Evolutionary conservation across 805 yeast genomes (phyloP).

Genomic region (Hanseniaspora mollemarum): DNA sequence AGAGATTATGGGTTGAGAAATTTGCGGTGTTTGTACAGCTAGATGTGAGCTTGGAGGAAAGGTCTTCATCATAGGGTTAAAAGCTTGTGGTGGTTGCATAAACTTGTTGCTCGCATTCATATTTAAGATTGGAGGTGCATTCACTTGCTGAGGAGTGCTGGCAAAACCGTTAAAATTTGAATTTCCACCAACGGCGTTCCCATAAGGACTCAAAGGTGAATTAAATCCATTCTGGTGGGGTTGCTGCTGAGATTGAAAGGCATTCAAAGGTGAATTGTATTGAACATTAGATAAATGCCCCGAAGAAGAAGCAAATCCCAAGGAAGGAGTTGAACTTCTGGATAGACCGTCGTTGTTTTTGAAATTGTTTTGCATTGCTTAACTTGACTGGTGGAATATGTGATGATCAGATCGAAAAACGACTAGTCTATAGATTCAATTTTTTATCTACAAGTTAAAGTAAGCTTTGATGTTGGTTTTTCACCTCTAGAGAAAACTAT

Average conservation of each 20-base stretch:
- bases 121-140: not conserved
- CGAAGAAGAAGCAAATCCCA: constrained; percentile 15
- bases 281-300: constrained; percentile 5
- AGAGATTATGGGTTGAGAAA: constrained; percentile 12
- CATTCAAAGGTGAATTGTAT: not conserved
- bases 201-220: not conserved
- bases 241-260: not conserved
- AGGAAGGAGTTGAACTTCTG: constrained; percentile 8
- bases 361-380: not conserved
- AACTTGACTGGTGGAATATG: not conserved
- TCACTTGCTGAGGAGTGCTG: not conserved
- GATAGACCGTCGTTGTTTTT: constrained; percentile 4
- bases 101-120: not conserved
- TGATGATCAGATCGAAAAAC: constrained; percentile 6
- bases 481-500: too few species aligned
- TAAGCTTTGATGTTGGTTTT: too few species aligned
- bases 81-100: not conserved
- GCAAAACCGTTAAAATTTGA: not conserved
- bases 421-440: too few species aligned
- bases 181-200: not conserved
- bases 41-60: not conserved
- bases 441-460: too few species aligned
- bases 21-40: not conserved
- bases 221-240: not conserved
- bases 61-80: not conserved